Conservation (phyloP, 805 yeast species). For the Saccharomycopsis fodiens region DNA sequence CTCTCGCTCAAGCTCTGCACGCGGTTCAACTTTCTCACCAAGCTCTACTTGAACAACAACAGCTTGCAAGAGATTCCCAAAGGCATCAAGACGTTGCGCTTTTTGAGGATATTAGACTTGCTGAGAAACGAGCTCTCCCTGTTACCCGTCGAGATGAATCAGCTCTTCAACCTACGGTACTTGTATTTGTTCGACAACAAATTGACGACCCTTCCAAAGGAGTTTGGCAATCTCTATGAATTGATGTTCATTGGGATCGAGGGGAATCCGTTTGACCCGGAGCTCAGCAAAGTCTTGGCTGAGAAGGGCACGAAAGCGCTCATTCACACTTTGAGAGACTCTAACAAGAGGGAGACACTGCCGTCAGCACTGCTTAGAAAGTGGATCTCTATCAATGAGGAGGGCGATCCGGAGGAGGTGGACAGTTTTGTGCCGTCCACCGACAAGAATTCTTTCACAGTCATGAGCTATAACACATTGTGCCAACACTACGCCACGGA, state of each 20-base stretch:
- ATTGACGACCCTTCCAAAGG: constrained; percentile 66
- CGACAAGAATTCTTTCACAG: constrained; percentile 49
- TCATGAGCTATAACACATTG: constrained; percentile 82
- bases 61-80: constrained; percentile 62
- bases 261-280: constrained; percentile 78
- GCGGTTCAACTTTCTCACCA: constrained; percentile 69
- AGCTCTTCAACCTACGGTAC: constrained; percentile 70
- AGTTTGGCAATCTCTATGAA: constrained; percentile 78
- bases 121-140: constrained; percentile 66
- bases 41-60: constrained; percentile 82
- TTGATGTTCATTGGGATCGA: constrained; percentile 85
- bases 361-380: constrained; percentile 38
- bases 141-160: constrained; percentile 81
- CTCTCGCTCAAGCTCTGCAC: constrained; percentile 69
- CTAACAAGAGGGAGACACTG: constrained; percentile 51
- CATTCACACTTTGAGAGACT: constrained; percentile 74
- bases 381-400: constrained; percentile 75
- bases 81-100: constrained; percentile 57
- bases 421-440: constrained; percentile 22
- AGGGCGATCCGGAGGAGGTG: constrained; percentile 48
- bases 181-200: constrained; percentile 85
- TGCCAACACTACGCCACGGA: constrained; percentile 96
- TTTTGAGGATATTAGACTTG: constrained; percentile 76
- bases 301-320: constrained; percentile 81
- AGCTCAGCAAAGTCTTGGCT: constrained; percentile 57